Percentiles rank a stretch among this genome's conserved stretches.
phyloP scores from a whole-genome alignment of 768 basidiomycete genomes.

The Pulveroboletus sp. region DNA sequence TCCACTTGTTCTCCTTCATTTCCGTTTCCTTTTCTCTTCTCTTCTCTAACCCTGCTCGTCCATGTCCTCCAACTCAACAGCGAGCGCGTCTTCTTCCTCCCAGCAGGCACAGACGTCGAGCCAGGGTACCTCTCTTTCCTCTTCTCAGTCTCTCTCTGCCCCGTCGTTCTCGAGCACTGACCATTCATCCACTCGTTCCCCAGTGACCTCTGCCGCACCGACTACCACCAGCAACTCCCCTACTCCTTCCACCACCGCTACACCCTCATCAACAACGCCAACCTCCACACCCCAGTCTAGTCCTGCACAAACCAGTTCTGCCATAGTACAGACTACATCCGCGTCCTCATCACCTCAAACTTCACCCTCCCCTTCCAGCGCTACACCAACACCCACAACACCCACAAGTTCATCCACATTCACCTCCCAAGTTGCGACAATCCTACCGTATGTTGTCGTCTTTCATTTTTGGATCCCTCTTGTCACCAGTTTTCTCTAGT shows the following conservation, averaged over 20 bases:
- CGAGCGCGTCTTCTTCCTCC: not conserved
- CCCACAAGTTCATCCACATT: conserved; percentile 2
- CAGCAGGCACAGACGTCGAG: not conserved
- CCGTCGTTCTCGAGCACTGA: conserved; percentile 11
- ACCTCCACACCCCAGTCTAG: not conserved
- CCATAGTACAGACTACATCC: not conserved
- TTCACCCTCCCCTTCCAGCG: not conserved
- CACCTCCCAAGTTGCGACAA: conserved; percentile 19
- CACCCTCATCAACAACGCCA: conserved; percentile 2
- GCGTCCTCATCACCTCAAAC: not conserved
- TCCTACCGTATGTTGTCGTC: conserved; percentile 17
- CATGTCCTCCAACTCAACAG: conserved; percentile 18
- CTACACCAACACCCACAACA: not conserved
- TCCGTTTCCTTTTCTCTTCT: not conserved
- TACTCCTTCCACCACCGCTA: conserved; percentile 3
- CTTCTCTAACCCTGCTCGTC: not conserved
- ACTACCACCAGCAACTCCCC: not conserved
- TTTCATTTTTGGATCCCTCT: not conserved
- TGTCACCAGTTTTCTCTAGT: conserved; percentile 7
- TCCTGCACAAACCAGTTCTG: not conserved
- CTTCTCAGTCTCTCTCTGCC: conserved; percentile 5
- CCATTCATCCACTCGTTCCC: conserved; percentile 3
- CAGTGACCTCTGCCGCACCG: conserved; percentile 3
- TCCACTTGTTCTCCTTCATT: not conserved
- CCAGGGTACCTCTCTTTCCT: conserved; percentile 20